phyloP scores from a whole-genome alignment of 805 yeast genomes.

The Starmerella sp. region DNA sequence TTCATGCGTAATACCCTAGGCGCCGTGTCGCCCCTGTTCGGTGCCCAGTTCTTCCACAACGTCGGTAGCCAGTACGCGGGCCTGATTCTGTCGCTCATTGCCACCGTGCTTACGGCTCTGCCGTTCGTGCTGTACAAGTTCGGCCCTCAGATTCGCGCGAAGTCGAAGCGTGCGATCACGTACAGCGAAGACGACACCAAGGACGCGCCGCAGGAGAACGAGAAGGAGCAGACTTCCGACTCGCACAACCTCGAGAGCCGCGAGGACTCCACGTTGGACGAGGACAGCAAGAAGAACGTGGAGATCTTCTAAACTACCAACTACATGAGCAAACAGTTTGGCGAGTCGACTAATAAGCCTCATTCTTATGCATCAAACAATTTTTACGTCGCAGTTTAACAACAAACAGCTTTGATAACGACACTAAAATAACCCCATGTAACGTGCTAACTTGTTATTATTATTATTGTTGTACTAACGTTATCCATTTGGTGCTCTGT shows the following conservation, averaged over 20 bases:
- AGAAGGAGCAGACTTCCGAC: conserved; percentile 1
- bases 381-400: background rate
- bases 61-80: conserved; percentile 70
- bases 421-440: background rate
- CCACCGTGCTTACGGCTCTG: conserved; percentile 16
- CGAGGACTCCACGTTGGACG: conserved; percentile 5
- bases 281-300: conserved; percentile 17
- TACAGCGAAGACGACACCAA: background rate
- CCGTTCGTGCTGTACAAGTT: conserved; percentile 20
- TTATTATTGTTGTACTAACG: too few species aligned
- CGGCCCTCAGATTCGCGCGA: conserved; percentile 29
- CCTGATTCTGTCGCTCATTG: conserved; percentile 40
- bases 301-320: conserved; percentile 14
- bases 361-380: background rate
- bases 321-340: background rate
- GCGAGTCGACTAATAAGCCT: background rate
- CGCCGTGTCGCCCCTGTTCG: conserved; percentile 74
- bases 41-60: conserved; percentile 67
- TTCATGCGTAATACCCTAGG: conserved; percentile 64
- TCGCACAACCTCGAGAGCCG: conserved; percentile 2
- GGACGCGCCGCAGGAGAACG: background rate
- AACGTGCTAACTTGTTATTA: too few species aligned
- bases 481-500: too few species aligned
- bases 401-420: background rate
- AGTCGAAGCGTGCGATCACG: conserved; percentile 28